Base-by-base conservation (phyloP, 495 filamentous ascomycete species). In the Xylaria palmicola region DNA sequence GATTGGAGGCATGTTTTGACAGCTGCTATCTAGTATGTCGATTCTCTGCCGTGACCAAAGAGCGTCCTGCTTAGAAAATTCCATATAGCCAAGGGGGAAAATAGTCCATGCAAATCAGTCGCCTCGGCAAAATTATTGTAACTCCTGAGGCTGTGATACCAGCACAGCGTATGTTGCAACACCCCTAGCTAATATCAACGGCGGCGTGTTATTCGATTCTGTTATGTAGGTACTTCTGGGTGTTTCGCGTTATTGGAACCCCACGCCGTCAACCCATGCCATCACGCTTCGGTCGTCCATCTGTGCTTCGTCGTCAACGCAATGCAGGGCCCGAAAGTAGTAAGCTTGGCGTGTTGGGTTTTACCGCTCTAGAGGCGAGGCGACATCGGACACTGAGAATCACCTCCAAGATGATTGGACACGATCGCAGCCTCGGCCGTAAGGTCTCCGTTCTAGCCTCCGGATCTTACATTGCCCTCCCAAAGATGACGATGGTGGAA, bases 341-440 rank as follows among this genome's bases (percentile, higher is more conserved):
- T 19, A 47, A 43, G 37, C 48, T 60, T 54, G 58, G 48, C 49
- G 29, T 62, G 22, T 44, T 48, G 55, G 37, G 48, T 29, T 57
- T 55, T 48, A 66, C 59, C 68, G 63, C 65, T 59, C 34, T 26
- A 20, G 20, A 24, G 29, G 22, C 7, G 24, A 49, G 52, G 51
- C 60, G 60, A 62, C 44, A 62, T 62, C 60, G 60, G 60, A 55
- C 26, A 26, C 50, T 41, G 24, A 24, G 48, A 50, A 47, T 37
- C 36, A 62, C 39, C 59, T 39, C 22, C 4, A 9, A 27, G 39
- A 8, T 62, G 59, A 54, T 62, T 62, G 49, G 50, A 44, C 8
- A 26, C 44, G 5, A 37, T 12, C 22, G 39, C 43, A 62, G 52
- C 60, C 60, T 62, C 52, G 60, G 52, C 60, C 53, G 7, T 44